Conservation (phyloP, 2,329 filamentous ascomycete genomes). For the Pseudodiploospora longispora region DNA sequence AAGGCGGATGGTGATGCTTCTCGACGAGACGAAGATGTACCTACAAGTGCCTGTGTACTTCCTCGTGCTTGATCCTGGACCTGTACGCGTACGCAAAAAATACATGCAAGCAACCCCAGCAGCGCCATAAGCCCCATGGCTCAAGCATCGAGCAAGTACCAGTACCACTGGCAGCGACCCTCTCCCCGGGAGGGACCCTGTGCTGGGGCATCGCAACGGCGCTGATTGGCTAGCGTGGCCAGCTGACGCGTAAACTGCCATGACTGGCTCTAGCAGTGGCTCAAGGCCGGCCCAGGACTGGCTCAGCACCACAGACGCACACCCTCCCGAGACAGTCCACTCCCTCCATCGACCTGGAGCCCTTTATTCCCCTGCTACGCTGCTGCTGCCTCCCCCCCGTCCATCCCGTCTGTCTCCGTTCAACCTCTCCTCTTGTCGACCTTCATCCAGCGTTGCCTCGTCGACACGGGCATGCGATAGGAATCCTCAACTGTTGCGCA, state of each 20-base stretch:
- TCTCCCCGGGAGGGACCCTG: constrained; percentile 13
- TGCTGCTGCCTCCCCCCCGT: constrained; percentile 6
- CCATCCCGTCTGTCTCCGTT: background rate
- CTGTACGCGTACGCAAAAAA: too few relatives aligned
- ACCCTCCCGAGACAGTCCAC: constrained; percentile 24
- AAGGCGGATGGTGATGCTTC: too few relatives aligned
- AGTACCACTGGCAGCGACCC: constrained; percentile 15
- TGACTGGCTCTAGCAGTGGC: constrained; percentile 10
- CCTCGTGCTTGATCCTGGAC: too few relatives aligned
- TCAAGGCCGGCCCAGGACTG: constrained; percentile 16
- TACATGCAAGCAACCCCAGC: too few relatives aligned
- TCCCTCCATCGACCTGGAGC: constrained; percentile 9
- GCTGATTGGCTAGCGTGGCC: constrained; percentile 21
- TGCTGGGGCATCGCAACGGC: constrained; percentile 9
- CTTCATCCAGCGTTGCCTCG: constrained; percentile 1
- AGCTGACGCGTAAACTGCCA: constrained; percentile 32
- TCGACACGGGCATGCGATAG: constrained; percentile 3
- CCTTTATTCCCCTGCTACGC: constrained; percentile 21
- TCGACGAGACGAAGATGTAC: too few relatives aligned
- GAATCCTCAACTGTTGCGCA: constrained; percentile 4
- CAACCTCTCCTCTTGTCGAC: background rate
- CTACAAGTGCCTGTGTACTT: too few relatives aligned
- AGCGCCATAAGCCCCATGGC: background rate
- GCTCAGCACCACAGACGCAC: constrained; percentile 17
- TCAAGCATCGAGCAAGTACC: constrained; percentile 15